Conservation (phyloP, 441 rosid species). For the Sinapis alba region DNA sequence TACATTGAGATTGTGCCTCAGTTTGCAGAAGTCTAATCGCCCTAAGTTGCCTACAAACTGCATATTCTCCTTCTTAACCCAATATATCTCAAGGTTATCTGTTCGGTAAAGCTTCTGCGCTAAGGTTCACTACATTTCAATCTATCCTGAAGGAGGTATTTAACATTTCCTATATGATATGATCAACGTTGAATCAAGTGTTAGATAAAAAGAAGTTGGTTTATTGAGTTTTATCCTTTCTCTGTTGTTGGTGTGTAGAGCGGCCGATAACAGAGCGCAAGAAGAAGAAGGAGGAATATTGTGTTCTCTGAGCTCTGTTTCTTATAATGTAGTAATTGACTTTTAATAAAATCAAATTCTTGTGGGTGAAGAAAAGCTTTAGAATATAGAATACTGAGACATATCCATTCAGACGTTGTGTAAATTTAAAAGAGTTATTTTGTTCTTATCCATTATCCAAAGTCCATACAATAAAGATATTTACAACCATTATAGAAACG, state of each 20-base stretch:
- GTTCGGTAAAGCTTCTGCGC: conserved; percentile 58
- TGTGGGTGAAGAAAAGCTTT: not conserved
- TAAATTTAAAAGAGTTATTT: not conserved
- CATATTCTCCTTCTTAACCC: not conserved
- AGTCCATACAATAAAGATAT: not conserved
- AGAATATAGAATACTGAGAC: not conserved
- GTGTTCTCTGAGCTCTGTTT: conserved; percentile 24
- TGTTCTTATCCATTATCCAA: not conserved
- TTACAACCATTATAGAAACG: conserved; percentile 7
- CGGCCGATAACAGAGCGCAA: conserved; percentile 31
- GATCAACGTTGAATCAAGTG: not conserved
- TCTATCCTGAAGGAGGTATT: conserved; percentile 86
- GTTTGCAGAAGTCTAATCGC: conserved; percentile 56
- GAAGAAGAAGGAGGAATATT: conserved; percentile 30
- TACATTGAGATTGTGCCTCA: conserved; percentile 83
- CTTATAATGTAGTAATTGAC: not conserved
- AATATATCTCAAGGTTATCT: not conserved
- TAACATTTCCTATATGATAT: not conserved
- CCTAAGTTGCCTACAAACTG: conserved; percentile 51
- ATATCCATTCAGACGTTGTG: not conserved
- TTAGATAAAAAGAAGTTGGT: not conserved
- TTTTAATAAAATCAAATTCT: not conserved
- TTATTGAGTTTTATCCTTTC: not conserved
- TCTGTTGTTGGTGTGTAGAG: conserved; percentile 30
- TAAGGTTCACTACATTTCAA: conserved; percentile 95